phyloP scores from a whole-genome alignment of 192 early-diverging fungal species.

The Coemansia sp. region DNA sequence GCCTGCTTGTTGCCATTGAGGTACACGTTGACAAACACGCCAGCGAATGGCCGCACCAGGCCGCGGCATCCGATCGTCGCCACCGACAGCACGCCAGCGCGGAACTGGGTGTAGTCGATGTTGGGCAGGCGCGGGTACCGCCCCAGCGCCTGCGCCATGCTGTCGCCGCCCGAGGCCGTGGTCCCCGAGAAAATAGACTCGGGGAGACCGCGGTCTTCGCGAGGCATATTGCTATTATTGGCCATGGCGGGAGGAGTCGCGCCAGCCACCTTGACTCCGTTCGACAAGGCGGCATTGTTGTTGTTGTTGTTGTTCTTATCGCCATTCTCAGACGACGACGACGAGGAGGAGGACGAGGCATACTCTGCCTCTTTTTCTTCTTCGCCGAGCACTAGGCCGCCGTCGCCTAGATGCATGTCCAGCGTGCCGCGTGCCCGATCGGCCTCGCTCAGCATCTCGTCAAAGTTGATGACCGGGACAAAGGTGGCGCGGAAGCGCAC shows the following conservation, averaged over 20 bases:
- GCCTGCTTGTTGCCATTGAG: slow-evolving; percentile 52
- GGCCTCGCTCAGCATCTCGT: slow-evolving; percentile 52
- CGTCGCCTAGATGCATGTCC: slow-evolving; percentile 44
- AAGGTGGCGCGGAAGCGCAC: slow-evolving; percentile 64
- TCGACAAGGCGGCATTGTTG: background rate
- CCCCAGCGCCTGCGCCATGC: slow-evolving; percentile 37
- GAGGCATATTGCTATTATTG: slow-evolving; percentile 7
- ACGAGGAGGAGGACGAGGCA: slow-evolving; percentile 9
- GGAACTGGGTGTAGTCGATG: slow-evolving; percentile 54
- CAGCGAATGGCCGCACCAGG: slow-evolving; percentile 50
- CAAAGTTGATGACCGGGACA: slow-evolving; percentile 60
- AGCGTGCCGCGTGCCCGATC: slow-evolving; percentile 35
- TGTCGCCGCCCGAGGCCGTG: slow-evolving; percentile 32
- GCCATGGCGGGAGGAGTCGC: background rate
- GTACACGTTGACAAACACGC: slow-evolving; percentile 52
- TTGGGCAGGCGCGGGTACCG: slow-evolving; percentile 56
- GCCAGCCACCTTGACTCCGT: slow-evolving; percentile 1
- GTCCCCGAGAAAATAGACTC: slow-evolving; percentile 54
- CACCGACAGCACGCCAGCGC: slow-evolving; percentile 49
- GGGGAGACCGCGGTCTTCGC: background rate
- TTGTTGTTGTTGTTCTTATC: too few species aligned
- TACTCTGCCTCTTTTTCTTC: slow-evolving; percentile 18
- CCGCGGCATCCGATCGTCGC: slow-evolving; percentile 50
- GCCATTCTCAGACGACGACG: slow-evolving; percentile 12
- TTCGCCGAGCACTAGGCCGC: slow-evolving; percentile 45